phyloP scores from a whole-genome alignment of 169 alveolate species.

The Perkinsus marinus region DNA sequence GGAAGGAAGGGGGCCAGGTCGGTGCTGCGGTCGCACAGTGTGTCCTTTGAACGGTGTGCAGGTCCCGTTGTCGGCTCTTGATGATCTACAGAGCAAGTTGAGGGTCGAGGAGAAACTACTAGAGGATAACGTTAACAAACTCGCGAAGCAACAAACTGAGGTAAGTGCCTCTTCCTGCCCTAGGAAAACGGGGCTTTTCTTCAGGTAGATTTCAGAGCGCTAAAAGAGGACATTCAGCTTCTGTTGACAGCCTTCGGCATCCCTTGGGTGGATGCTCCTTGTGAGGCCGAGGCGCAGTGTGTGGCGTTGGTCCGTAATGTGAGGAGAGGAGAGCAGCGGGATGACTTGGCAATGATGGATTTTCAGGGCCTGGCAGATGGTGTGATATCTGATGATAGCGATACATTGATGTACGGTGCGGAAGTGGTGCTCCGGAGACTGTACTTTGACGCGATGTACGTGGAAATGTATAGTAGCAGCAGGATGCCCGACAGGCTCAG shows the following conservation, averaged over 20 bases:
- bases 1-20: background rate
- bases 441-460: constrained; percentile 20
- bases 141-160: background rate
- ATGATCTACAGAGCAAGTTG: background rate
- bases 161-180: background rate
- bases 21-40: background rate
- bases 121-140: background rate
- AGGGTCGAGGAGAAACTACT: background rate
- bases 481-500: constrained; percentile 39
- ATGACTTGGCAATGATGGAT: background rate
- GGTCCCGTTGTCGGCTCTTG: background rate
- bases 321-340: too few species aligned
- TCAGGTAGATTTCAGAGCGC: background rate
- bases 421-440: background rate
- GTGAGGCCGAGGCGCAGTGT: constrained; percentile 90
- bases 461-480: constrained; percentile 64
- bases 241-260: constrained; percentile 70
- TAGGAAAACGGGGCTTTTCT: background rate
- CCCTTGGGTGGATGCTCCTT: constrained; percentile 84
- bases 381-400: constrained; percentile 84
- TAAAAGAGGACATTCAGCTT: constrained; percentile 37
- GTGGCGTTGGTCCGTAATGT: constrained; percentile 47
- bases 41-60: background rate
- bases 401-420: constrained; percentile 59
- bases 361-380: constrained; percentile 59